Base-by-base conservation (phyloP, 768 basidiomycete genomes). In the Russula vinacea region DNA sequence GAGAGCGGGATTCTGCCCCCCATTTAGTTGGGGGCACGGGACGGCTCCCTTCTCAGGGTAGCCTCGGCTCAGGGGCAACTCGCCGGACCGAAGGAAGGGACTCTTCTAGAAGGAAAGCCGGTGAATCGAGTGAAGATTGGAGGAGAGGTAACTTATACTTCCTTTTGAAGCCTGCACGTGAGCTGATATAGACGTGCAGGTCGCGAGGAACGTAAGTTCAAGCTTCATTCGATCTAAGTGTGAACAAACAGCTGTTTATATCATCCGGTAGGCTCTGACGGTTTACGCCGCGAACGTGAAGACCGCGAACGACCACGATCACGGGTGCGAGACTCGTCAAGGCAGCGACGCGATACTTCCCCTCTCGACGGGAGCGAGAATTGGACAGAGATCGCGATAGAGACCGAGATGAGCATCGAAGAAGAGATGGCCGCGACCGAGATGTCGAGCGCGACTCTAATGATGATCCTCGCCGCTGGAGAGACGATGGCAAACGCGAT, bases 61-160 rank as follows among this genome's bases (percentile, higher is more conserved):
- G 55, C 56, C 57, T 62, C 5, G 70, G 78, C 58, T 71, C 76
- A 35, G 68, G 66, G 22, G 69, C 81, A 47, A 76, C 82, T 56
- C 82, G 89, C 60, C 76, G 83, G 54, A 74, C 78, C 54, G 88
- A 90, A 62, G 76, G 78, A 32, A 79, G 86, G 70, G 89, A 91
- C 33, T 66, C 77, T 60, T 70, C 76, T 51, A 88, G 84, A 77
- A 87, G 85, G 77, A 88, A 87, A 74, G 79, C 80, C 50, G 88
- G 86, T 42, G 91, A 92, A 73, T 79, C 78, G 29, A 86, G 84
- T 69, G 89, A 92, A 69, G 91, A 94, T 71, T 94, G 91, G 91
- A 82, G 91, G 72, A 82, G 89, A 84, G 88, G 91, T 90, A 69
- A 67, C 81, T 74, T 54, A 19, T 49, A 56, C 50, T 61, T 26